Evolutionary conservation across 1,284 basidiomycete species (phyloP).

Genomic region (Moesziomyces sp.): DNA sequence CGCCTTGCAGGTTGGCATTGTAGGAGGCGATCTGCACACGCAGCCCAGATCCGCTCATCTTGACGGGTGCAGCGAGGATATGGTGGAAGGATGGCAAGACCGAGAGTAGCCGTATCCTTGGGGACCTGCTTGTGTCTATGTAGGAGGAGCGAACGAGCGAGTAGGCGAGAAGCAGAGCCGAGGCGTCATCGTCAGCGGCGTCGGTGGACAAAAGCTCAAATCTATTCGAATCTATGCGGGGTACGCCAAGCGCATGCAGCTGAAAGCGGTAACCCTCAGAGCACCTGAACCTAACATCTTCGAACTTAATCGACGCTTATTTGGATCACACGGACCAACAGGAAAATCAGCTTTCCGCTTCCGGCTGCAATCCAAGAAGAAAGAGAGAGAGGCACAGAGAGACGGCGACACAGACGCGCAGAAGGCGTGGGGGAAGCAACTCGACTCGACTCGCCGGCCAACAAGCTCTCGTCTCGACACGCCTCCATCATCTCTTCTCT

Average conservation of each 20-base stretch:
- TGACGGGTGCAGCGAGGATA: not conserved
- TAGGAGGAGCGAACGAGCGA: no score
- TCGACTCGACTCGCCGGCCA: not conserved
- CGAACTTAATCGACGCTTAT: not conserved
- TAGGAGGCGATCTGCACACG: constrained; percentile 84
- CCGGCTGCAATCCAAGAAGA: not conserved
- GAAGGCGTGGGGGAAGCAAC: not conserved
- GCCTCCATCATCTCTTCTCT: no score
- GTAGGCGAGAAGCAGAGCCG: no score
- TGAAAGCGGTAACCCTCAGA: not conserved
- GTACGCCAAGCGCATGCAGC: not conserved
- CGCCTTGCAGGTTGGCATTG: constrained; percentile 83
- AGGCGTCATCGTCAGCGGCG: no score
- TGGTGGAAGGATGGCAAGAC: not conserved
- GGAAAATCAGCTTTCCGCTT: not conserved
- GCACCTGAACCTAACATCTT: not conserved
- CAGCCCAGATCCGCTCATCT: constrained; percentile 38
- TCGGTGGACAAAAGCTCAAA: not conserved
- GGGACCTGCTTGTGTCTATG: no score
- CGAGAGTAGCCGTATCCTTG: not conserved
- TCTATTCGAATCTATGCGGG: not conserved
- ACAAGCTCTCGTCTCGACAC: not conserved
- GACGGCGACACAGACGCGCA: no score
- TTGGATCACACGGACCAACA: not conserved
- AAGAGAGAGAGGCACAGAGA: not conserved